Evolutionary conservation across 768 basidiomycete species (phyloP).

Genomic region (Tricholoma sp.): DNA sequence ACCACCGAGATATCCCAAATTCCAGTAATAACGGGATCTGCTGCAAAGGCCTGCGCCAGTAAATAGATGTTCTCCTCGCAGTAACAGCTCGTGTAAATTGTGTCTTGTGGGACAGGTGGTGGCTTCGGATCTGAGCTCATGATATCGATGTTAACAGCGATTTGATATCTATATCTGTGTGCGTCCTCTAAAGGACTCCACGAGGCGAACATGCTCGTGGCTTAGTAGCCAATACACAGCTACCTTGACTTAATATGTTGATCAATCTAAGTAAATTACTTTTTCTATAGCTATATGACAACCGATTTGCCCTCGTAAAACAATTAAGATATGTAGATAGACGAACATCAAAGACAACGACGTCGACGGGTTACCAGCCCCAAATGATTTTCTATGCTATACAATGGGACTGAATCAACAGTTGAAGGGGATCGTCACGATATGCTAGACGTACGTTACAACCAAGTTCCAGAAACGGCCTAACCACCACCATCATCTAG

Average conservation of each 20-base stretch:
- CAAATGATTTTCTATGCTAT: not conserved
- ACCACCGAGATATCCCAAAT: conserved; percentile 50
- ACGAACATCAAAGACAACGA: too few relatives aligned
- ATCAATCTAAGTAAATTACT: too few relatives aligned
- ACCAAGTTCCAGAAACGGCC: not conserved
- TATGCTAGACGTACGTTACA: not conserved
- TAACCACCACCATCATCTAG: not conserved
- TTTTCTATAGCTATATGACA: too few relatives aligned
- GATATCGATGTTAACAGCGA: not conserved
- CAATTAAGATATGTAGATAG: too few relatives aligned
- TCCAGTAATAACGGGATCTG: conserved; percentile 18
- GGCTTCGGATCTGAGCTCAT: conserved; percentile 2
- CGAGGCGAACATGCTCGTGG: too few relatives aligned
- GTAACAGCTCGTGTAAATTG: conserved; percentile 53
- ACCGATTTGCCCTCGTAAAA: too few relatives aligned
- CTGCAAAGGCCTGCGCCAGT: conserved; percentile 40
- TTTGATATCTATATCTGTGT: not conserved
- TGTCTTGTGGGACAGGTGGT: conserved; percentile 31
- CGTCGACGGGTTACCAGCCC: too few relatives aligned
- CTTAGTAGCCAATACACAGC: too few relatives aligned
- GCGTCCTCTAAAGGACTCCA: too few relatives aligned
- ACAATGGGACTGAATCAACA: not conserved
- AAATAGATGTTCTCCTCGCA: conserved; percentile 76
- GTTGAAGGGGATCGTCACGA: not conserved
- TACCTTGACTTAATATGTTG: too few relatives aligned